Base-by-base conservation (phyloP, 225 moss, liverwort and hornwort species). In the Sphagnum contortum region DNA sequence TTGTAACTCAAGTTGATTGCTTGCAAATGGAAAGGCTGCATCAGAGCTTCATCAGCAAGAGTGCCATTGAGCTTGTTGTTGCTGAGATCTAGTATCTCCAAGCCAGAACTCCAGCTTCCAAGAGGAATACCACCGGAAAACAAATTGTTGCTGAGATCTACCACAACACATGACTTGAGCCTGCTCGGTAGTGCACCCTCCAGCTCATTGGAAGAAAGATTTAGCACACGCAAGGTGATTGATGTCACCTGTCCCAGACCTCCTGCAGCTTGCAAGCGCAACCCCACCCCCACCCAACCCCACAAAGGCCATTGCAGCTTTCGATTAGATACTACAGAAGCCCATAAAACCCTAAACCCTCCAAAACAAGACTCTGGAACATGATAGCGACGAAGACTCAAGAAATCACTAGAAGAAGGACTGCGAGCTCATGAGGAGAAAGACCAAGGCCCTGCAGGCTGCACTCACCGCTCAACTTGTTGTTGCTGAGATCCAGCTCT, bases 1-100 rank as follows among this genome's bases (percentile, higher is more conserved):
- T 92, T 92, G 49, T 75, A 82, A 72, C 91, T 92, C 62, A 92
- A 81, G 61, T 92, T 81, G 4, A 83, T 76, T 4, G 69, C 44
- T 14, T 76, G 71, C 58, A 83, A 64, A 59, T 72, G 73, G 57
- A 79, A 79, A 29, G 76, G 76, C 69, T 76, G 83, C 14, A 63
- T 62, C 55, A 79, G 71, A 9, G 72, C 68, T 49, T 71, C 66
- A 46, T 50, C 59, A 64, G 79, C 79, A 50, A 83, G 70, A 29
- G 49, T 53, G 60, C 83, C 83, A 60, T 61, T 74, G 50, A 83
- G 76, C 47, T 79, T 76, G 62, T 83, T 83, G 71, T 74, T 69
- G 51, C 79, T 79, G 57, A 83, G 79, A 62, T 83, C 79, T 66
- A 83, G 69, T 57, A 64, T 69, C 59, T 66, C 76, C 47, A 83